phyloP scores from a whole-genome alignment of 306 rosid genomes.

The Quercus mongolica region DNA sequence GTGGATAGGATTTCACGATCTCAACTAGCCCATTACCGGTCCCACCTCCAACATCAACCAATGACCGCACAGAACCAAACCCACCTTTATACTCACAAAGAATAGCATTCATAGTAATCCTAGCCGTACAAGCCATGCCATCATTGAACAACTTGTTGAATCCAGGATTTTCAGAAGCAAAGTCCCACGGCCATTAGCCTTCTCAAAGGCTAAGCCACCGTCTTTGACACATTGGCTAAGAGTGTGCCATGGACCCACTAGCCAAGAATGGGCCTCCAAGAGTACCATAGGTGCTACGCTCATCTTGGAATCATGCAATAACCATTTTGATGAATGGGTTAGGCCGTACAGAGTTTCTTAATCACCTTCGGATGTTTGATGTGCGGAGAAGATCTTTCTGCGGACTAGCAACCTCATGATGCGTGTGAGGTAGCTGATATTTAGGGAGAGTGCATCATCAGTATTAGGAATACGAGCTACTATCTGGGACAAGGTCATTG shows the following conservation, averaged over 20 bases:
- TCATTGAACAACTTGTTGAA: slow-evolving; percentile 30
- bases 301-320: slow-evolving; percentile 14
- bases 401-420: slow-evolving; percentile 21
- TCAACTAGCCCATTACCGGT: slow-evolving; percentile 17
- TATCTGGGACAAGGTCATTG: slow-evolving; percentile 27
- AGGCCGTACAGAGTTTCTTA: slow-evolving; percentile 21
- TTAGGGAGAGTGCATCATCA: slow-evolving; percentile 3
- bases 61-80: slow-evolving; percentile 10
- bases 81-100: slow-evolving; percentile 12
- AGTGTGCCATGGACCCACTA: slow-evolving; percentile 24
- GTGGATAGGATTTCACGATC: slow-evolving; percentile 13
- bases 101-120: slow-evolving; percentile 4
- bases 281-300: slow-evolving; percentile 20
- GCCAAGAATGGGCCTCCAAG: slow-evolving; percentile 13
- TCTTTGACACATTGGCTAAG: slow-evolving; percentile 19
- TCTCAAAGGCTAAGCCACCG: slow-evolving; percentile 17
- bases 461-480: slow-evolving; percentile 1
- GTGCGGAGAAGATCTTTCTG: slow-evolving; percentile 23
- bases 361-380: slow-evolving; percentile 4
- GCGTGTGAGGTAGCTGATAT: slow-evolving; percentile 28
- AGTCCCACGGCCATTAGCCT: slow-evolving; percentile 29
- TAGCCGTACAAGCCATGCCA: slow-evolving; percentile 29
- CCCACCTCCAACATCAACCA: slow-evolving; percentile 45
- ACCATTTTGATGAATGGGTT: slow-evolving; percentile 25
- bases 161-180: neutral